Evolutionary conservation across 1,284 basidiomycete genomes (phyloP), one percentile per base, ranked within the genome.

Genomic region (Abortiporus biennis): DNA sequence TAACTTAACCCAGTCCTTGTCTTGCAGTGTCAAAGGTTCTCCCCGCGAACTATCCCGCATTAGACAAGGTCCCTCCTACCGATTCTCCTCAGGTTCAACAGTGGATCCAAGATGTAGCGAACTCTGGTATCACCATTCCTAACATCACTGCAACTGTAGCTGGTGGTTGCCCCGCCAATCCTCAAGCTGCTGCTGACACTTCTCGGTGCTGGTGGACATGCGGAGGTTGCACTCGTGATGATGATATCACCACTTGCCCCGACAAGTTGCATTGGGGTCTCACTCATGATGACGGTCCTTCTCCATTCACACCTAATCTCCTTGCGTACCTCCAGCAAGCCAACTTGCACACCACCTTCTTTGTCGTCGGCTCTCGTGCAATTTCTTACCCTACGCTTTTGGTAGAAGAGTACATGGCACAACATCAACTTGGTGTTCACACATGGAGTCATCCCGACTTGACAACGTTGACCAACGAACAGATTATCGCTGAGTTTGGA

Each of bases 151-250:
- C 65, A 13, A 82, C 70, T 37, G 63, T 68, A 16, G 54, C 64
- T 13, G 82, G 80, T 51, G 79, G 82, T 40, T 91, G 86, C 52
- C 57, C 73, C 1, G 67, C 76, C 32, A 85, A 87, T 55, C 64
- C 75, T 0, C 69, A 59, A 2, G 80, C 81, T 4, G 76, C 74
- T 6, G 63, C 69, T 6, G 61, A 88, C 53, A 46, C 59, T 3
- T 64, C 40, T 36, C 72, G 76, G 21, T 88, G 86, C 63, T 92
- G 89, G 89, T 93, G 89, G 90, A 89, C 87, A 6, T 92, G 89
- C 58, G 78, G 81, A 55, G 79, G 85, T 31, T 91, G 86, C 66
- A 78, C 75, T 2, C 72, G 76, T 22, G 52, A 66, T 22, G 77
- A 77, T 9, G 89, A 92, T 58, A 74, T 92, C 51, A 74, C 73